Percentiles rank a stretch among this genome's conserved stretches.
Evolutionary conservation across 1,139 yeast genomes (phyloP).

Genomic region (Geotrichum restrictum): DNA sequence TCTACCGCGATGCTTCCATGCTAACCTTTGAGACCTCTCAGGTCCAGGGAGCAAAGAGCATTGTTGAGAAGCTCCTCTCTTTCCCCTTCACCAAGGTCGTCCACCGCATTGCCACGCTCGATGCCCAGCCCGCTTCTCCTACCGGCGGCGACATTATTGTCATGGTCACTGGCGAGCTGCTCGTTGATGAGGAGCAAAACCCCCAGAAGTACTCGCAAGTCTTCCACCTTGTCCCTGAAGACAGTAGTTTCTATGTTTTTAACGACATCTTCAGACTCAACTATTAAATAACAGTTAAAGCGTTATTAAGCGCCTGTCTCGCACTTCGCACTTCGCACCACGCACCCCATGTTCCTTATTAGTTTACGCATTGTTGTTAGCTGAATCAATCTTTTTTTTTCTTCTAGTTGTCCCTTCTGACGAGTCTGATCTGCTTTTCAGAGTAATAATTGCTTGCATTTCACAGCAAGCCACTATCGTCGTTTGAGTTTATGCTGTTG

Average conservation of each 20-base stretch:
- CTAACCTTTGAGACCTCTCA: constrained; percentile 92
- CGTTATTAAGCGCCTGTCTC: no score
- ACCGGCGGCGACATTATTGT: constrained; percentile 83
- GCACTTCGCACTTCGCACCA: no score
- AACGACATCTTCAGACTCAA: constrained; percentile 90
- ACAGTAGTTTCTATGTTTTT: constrained; percentile 83
- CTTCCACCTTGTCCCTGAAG: constrained; percentile 93
- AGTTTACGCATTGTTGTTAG: constrained; percentile 3
- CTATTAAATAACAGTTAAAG: constrained; percentile 9
- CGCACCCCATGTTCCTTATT: no score
- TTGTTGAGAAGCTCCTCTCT: constrained; percentile 82
- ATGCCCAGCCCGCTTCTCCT: constrained; percentile 96
- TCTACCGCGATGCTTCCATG: constrained; percentile 96
- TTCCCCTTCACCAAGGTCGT: constrained; percentile 89
- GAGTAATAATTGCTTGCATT: neutral
- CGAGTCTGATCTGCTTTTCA: neutral
- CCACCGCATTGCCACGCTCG: constrained; percentile 90
- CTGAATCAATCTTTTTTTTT: constrained; percentile 1
- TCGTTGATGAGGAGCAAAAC: constrained; percentile 89
- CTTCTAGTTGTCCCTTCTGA: neutral
- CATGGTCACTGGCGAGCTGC: constrained; percentile 94
- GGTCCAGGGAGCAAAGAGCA: constrained; percentile 88
- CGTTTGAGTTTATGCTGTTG: neutral
- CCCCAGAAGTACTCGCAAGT: constrained; percentile 96
- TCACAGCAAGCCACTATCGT: neutral